Conservation (phyloP, 345 rosid genomes). For the Lepidium africanum region DNA sequence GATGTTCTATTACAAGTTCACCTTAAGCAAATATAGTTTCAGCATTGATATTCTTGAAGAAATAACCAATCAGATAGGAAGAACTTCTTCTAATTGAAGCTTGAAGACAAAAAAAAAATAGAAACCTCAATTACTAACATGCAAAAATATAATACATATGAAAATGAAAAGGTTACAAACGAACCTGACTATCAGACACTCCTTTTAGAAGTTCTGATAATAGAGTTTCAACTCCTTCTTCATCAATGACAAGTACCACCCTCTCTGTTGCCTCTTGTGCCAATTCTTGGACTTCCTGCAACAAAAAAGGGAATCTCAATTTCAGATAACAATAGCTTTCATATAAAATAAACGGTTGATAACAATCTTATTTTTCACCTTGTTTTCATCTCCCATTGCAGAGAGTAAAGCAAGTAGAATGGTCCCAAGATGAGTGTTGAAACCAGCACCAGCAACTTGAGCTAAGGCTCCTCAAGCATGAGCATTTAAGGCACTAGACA, state of each 20-base stretch:
- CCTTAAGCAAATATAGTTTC: neutral
- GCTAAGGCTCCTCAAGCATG: conserved; percentile 98
- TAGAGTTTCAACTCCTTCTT: conserved; percentile 80
- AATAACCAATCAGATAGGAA: conserved; percentile 78
- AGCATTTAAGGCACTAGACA: conserved; percentile 84
- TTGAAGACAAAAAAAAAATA: conserved; percentile 37
- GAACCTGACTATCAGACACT: conserved; percentile 69
- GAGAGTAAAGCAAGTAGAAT: conserved; percentile 90
- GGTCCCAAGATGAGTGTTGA: conserved; percentile 77
- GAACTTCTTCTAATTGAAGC: conserved; percentile 86
- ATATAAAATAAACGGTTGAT: neutral
- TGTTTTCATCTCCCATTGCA: conserved; percentile 66
- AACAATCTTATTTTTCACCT: conserved; percentile 33
- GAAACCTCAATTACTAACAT: conserved; percentile 4
- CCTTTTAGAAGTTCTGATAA: conserved; percentile 85
- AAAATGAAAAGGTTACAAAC: conserved; percentile 1
- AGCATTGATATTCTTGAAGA: conserved; percentile 43
- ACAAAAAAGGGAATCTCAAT: conserved; percentile 1
- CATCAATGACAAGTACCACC: conserved; percentile 78
- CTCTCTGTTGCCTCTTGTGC: conserved; percentile 92
- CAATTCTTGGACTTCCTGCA: conserved; percentile 71
- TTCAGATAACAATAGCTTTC: neutral
- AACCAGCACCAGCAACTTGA: conserved; percentile 95
- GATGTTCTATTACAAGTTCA: neutral
- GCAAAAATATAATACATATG: neutral